Evolutionary conservation across 768 basidiomycete species (phyloP).

Genomic region (Termitomyces heimii): DNA sequence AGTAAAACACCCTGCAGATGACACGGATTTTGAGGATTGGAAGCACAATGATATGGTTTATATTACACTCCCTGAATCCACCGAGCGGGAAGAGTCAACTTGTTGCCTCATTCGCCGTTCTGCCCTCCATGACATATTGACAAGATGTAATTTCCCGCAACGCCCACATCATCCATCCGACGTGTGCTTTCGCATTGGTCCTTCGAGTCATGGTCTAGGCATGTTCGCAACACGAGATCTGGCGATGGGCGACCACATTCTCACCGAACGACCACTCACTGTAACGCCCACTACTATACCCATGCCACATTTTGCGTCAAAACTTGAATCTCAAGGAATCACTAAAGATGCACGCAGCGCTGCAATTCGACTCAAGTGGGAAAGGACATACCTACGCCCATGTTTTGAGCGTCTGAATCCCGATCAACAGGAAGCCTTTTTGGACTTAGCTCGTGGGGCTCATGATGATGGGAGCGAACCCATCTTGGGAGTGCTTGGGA

Average conservation of each 20-base stretch:
- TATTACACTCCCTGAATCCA: constrained; percentile 4
- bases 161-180: constrained; percentile 5
- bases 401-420: constrained; percentile 19
- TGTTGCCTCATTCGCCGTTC: constrained; percentile 12
- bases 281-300: constrained; percentile 14
- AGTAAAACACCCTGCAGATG: not conserved
- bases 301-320: constrained; percentile 8
- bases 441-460: constrained; percentile 25
- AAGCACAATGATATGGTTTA: constrained; percentile 9
- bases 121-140: constrained; percentile 5
- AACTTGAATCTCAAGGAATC: constrained; percentile 3
- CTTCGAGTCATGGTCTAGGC: constrained; percentile 14
- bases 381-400: constrained; percentile 14
- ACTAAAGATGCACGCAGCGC: not conserved
- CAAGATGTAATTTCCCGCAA: constrained; percentile 9
- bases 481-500: constrained; percentile 25
- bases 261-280: constrained; percentile 16
- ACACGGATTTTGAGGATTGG: constrained; percentile 3
- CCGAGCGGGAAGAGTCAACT: constrained; percentile 10
- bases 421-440: constrained; percentile 21
- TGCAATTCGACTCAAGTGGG: constrained; percentile 12
- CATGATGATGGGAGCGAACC: constrained; percentile 27
- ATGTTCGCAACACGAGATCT: constrained; percentile 19
- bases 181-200: constrained; percentile 10
- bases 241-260: constrained; percentile 16